A percentile compares a stretch with the other conserved stretches of the same genome.
Evolutionary conservation across 495 filamentous ascomycete species (phyloP).

Genomic region (Neurospora sp.): DNA sequence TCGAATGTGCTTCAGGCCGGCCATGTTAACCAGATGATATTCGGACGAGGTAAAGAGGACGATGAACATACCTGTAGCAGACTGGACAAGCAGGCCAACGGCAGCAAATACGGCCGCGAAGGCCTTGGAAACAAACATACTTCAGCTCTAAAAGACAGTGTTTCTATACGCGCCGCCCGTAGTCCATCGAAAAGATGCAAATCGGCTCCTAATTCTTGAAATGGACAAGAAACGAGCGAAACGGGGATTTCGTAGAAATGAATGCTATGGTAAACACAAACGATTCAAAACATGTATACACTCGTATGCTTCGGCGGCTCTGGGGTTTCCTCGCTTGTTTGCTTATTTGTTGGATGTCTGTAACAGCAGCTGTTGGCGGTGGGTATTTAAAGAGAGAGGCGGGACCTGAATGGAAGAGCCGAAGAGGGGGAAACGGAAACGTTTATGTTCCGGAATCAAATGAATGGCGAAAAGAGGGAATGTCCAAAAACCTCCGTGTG

Average conservation of each 20-base stretch:
- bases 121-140: slow-evolving; percentile 25
- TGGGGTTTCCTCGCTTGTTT: neutral
- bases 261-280: neutral
- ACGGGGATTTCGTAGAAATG: neutral
- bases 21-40: slow-evolving; percentile 1
- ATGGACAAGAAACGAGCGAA: neutral
- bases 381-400: neutral
- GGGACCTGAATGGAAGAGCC: neutral
- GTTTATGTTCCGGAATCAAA: neutral
- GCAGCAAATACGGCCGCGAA: slow-evolving; percentile 24
- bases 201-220: neutral
- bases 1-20: slow-evolving; percentile 50
- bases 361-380: neutral
- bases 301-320: neutral
- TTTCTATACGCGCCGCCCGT: neutral
- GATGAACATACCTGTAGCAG: slow-evolving; percentile 19
- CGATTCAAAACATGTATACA: neutral
- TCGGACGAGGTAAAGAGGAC: neutral
- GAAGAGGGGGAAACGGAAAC: neutral
- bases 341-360: neutral
- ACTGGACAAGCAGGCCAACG: slow-evolving; percentile 19
- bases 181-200: neutral
- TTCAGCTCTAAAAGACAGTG: slow-evolving; percentile 3
- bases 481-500: neutral
- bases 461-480: neutral